Conservation (phyloP, 2,329 filamentous ascomycete species). For the Scopulariopsis brevicaulis region DNA sequence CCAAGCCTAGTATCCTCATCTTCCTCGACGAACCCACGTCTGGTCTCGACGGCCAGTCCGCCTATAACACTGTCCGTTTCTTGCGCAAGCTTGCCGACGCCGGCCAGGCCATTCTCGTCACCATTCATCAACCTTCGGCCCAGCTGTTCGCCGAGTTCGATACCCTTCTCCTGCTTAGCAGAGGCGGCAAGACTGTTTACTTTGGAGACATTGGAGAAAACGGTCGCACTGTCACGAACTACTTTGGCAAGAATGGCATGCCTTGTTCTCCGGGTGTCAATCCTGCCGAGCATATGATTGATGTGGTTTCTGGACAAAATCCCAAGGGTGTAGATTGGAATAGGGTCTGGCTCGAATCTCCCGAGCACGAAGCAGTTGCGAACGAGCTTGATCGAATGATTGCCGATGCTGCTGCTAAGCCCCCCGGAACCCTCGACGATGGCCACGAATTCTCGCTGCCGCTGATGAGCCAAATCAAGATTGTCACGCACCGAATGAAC, state of each 20-base stretch:
- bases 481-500: constrained; percentile 53
- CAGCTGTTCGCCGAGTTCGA: constrained; percentile 58
- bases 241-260: constrained; percentile 57
- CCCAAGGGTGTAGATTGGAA: constrained; percentile 46
- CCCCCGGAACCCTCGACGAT: constrained; percentile 26
- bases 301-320: constrained; percentile 38
- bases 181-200: constrained; percentile 54
- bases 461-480: constrained; percentile 48
- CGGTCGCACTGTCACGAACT: constrained; percentile 41
- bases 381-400: constrained; percentile 54
- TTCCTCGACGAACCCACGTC: constrained; percentile 55
- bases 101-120: constrained; percentile 57
- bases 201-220: constrained; percentile 54
- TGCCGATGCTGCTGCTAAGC: constrained; percentile 34
- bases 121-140: constrained; percentile 60
- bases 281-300: constrained; percentile 48
- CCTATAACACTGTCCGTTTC: constrained; percentile 54
- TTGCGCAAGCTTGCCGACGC: constrained; percentile 53
- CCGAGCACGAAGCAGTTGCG: constrained; percentile 42
- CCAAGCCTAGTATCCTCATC: constrained; percentile 46
- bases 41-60: constrained; percentile 57
- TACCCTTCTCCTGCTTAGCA: constrained; percentile 49
- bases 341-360: constrained; percentile 56
- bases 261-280: constrained; percentile 52
- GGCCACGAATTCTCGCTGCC: constrained; percentile 64